Base-by-base conservation (phyloP, 257 asterid genomes). In the Misopates orontium region DNA sequence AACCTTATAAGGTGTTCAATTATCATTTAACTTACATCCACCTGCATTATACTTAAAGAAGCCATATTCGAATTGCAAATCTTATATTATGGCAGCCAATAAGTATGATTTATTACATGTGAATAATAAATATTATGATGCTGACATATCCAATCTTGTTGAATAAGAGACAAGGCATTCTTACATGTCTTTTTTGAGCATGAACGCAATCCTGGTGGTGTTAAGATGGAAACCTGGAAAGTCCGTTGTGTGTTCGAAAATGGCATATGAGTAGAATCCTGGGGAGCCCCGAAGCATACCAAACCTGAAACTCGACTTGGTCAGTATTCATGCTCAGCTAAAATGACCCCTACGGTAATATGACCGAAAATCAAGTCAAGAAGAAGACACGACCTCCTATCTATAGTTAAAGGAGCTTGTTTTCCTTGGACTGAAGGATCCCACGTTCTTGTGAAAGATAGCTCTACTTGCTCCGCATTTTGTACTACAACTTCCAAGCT, bases 391-490 rank as follows among this genome's bases (percentile, higher is more conserved):
- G 7, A 28, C 36, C 93, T 86, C 78, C 79, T 86, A 71, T 86
- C 93, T 40, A 86, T 51, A 42, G 79, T 77, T 32, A 85, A 50
- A 0, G 88, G 86, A 11, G 76, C 40, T 61, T 40, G 72, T 7
- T 75, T 32, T 20, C 78, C 73, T 42, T 49, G 44, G 31, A 77
- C 41, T 11, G 80, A 84, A 47, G 90, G 69, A 79, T 77, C 78
- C 97, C 97, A 90, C 40, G 76, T 66, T 81, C 97, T 90, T 51
- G 88, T 73, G 87, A 90, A 90, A 28, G 97, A 88, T 41, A 90
- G 71, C 77, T 88, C 97, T 28, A 88, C 77, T 60, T 77, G 93
- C 55, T 88, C 83, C 72, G 84, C 91, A 32, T 65, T 84, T 77
- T 90, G 84, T 59, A 84, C 75, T 1, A 90, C 71, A 68, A 86